Conservation (phyloP, 208 protist genomes). For the Leishmania braziliensis region DNA sequence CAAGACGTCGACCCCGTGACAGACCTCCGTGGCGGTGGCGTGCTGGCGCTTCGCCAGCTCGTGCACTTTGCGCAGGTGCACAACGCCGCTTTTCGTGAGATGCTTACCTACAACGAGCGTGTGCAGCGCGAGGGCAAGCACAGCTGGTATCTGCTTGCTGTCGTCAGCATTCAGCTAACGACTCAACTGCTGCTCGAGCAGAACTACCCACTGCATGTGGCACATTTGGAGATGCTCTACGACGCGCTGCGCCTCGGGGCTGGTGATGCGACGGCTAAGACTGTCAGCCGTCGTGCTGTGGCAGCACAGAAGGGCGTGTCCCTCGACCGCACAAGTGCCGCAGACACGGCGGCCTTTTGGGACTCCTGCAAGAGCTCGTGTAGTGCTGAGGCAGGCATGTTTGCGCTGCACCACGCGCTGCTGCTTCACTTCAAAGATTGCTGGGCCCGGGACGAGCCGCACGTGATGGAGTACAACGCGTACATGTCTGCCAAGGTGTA, state of each 20-base stretch:
- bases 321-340: slow-evolving; percentile 4
- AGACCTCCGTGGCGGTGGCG: slow-evolving; percentile 86
- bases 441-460: slow-evolving; percentile 83
- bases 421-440: slow-evolving; percentile 78
- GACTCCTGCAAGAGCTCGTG: slow-evolving; percentile 11
- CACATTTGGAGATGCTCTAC: slow-evolving; percentile 77
- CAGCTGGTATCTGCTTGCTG: slow-evolving; percentile 83
- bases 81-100: slow-evolving; percentile 54
- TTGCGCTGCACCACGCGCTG: slow-evolving; percentile 75
- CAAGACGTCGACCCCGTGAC: slow-evolving; percentile 88
- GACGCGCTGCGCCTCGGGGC: slow-evolving; percentile 49
- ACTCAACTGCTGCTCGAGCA: slow-evolving; percentile 68
- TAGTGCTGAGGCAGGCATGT: slow-evolving; percentile 71
- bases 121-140: slow-evolving; percentile 36
- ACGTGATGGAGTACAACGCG: slow-evolving; percentile 85
- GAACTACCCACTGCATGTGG: slow-evolving; percentile 49
- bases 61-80: slow-evolving; percentile 81
- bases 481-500: slow-evolving; percentile 72
- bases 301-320: slow-evolving; percentile 20
- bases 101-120: slow-evolving; percentile 76
- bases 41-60: slow-evolving; percentile 78
- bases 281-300: slow-evolving; percentile 18
- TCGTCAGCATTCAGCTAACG: slow-evolving; percentile 88
- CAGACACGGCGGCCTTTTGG: slow-evolving; percentile 28
- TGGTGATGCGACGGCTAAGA: slow-evolving; percentile 20